A percentile compares a stretch with the other conserved stretches of the same genome.
phyloP scores from a whole-genome alignment of 2,329 filamentous ascomycete species.

The Pochonia chlamydosporia region DNA sequence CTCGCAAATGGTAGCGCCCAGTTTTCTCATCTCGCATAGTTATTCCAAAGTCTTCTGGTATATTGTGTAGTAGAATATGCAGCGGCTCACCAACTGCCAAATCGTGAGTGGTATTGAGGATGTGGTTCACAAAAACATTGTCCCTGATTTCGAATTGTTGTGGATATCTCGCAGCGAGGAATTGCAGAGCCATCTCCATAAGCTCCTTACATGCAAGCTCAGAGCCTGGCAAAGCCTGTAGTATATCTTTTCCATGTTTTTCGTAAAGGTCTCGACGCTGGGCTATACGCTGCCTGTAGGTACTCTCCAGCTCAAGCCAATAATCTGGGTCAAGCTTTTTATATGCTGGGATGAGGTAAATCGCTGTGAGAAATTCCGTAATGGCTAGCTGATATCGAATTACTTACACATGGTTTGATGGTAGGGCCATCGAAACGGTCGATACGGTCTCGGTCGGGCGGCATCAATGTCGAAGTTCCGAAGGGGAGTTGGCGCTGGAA shows the following conservation, averaged over 20 bases:
- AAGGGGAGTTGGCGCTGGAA: constrained; percentile 37
- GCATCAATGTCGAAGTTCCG: constrained; percentile 57
- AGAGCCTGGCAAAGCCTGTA: constrained; percentile 65
- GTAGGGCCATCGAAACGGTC: constrained; percentile 78
- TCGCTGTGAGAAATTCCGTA: background rate
- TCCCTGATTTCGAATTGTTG: constrained; percentile 62
- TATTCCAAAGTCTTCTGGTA: constrained; percentile 81
- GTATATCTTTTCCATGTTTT: constrained; percentile 56
- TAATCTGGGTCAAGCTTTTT: constrained; percentile 75
- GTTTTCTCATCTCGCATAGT: constrained; percentile 65
- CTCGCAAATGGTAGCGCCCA: constrained; percentile 69
- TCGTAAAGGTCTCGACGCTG: constrained; percentile 62
- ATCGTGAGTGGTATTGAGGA: constrained; percentile 57
- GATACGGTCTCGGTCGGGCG: constrained; percentile 67
- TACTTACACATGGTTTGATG: constrained; percentile 86
- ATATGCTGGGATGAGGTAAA: constrained; percentile 48
- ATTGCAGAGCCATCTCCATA: constrained; percentile 82
- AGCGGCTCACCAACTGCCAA: constrained; percentile 60
- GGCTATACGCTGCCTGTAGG: constrained; percentile 60
- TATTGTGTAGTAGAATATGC: constrained; percentile 65
- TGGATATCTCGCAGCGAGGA: constrained; percentile 72
- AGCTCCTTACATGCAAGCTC: constrained; percentile 78
- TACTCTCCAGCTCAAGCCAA: constrained; percentile 83
- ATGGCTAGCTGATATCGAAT: rapidly evolving
- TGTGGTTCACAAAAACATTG: constrained; percentile 59